Evolutionary conservation across 2,329 filamentous ascomycete species (phyloP), one percentile per base, ranked within the genome.

Genomic region (Thelonectria rubi): DNA sequence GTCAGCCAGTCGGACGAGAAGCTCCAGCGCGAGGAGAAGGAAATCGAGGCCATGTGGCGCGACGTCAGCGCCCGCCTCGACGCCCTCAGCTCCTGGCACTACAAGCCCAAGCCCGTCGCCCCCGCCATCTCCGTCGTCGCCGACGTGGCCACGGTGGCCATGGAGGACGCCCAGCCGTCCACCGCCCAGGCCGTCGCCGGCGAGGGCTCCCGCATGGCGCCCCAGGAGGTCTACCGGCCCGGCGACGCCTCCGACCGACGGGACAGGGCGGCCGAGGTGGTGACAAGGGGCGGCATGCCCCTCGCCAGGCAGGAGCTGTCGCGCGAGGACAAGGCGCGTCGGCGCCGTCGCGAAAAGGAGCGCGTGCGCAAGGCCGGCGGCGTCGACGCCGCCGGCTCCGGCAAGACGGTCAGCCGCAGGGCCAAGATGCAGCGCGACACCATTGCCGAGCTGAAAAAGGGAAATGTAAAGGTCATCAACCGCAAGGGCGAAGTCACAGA

Each of bases 151-250:
- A 93, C 92, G 3, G 89, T 98, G 66, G 85, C 87, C 68, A 97
- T 98, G 91, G 95, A 99, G 80, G 95, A 99, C 74, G 94, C 93
- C 1, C 91, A 97, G 71, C 94, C 95, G 8, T 90, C 91, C 15
- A 92, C 90, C 1, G 91, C 91, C 45, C 88, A 89, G 72, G 92
- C 91, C 43, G 87, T 93, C 60, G 83, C 84, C 14, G 87, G 87
- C 55, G 86, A 84, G 47, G 82, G 87, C 66, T 91, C 89, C 72
- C 91, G 91, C 81, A 86, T 99, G 62, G 95, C 95, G 47, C 95
- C 95, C 3, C 95, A 98, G 74, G 95, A 99, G 77, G 84, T 99
- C 24, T 99, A 98, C 81, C 88, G 88, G 71, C 88, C 92, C n/a
- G 89, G 91, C 60, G 18, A 30, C 45, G 50, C 65, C 17, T 88